Base-by-base conservation (phyloP, 768 basidiomycete species). In the Phlebiopsis gigantea region DNA sequence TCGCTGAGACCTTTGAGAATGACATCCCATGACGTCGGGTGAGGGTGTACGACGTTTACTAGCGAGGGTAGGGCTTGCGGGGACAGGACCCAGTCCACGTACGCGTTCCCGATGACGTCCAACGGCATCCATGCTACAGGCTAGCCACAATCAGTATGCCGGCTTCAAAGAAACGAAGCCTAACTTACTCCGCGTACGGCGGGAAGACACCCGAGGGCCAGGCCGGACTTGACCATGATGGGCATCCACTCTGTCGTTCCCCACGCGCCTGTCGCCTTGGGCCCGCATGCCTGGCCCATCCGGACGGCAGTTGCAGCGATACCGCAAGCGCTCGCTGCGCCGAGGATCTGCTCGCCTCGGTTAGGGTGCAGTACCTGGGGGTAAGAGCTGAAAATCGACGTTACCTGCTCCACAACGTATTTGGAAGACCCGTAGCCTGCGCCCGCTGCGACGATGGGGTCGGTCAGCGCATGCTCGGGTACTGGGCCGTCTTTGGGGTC, bases 371-470 rank as follows among this genome's bases (percentile, higher is more conserved):
- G 43, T 39, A 4, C 45, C 28, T n/a, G n/a, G n/a, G n/a, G n/a
- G n/a, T 26, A 30, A 21, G 30, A 15, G 19, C 12, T 21, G 41
- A 62, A 8, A 42, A 21, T 14, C 10, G 59, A 28, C 41, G 42
- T 62, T 5, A 77, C 62, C 31, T 65, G 57, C 48, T 76, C 75
- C 0, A 73, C 71, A 2, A 75, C 74, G 69, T 72, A 76, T 63
- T 78, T 78, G 1, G 71, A 72, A 60, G 75, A 70, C 1, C 67
- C 59, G 53, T 77, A 75, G 0, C 76, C 76, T 15, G 66, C 61
- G 4, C 70, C 71, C 19, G 71, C 56, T 0, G 73, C 69, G 29
- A 63, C 49, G 9, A 24, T 47, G 0, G 73, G 59, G 39, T 68
- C 65, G 10, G 61, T 19, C 24, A 71, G 31, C 4, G 58, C 51